Evolutionary conservation across 176 grass and related monocot genomes (phyloP), one percentile per base, ranked within the genome.

Genomic region (Aegilops umbellulata): DNA sequence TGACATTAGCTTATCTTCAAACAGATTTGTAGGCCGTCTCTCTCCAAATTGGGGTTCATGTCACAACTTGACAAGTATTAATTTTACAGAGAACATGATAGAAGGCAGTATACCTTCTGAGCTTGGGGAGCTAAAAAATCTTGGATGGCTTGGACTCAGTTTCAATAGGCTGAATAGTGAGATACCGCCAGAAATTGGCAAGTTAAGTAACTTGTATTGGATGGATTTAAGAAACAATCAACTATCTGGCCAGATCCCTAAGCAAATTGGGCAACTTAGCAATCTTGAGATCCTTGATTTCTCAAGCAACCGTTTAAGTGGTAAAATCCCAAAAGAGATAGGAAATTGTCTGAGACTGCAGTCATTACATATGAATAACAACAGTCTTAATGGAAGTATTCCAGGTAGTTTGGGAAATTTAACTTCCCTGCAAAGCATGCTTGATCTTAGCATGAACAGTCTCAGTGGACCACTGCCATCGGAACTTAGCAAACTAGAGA

Each of bases 361-460:
- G 3, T 60, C 66, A 10, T 20, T 71, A 4, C 10, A 60, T 25
- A 39, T 83, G 47, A 24, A 39, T 8, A 20, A 58, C 9, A 92
- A 92, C 10, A 62, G 17, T 0, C 58, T 89, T 4, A 76, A 2
- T n/a, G 90, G 87, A 74, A 89, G 31, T 10, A 35, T 92, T 69
- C 90, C 90, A 5, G 5, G 2, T 4, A 31, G 69, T 12, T 71
- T 92, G 4, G 72, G 79, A 6, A 66, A 84, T 47, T 32, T 92
- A 42, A 31, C 74, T 17, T 27, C 15, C 4, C 80, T 92, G 13
- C 29, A 86, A 16, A 19, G 44, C 1, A 62, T 39, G 6, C 47
- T 92, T 14, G 87, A 89, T 75, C 60, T 92, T 64, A 89, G 90
- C 46, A 17, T 81, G 5, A 92, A 92, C 6, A 47, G 23, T 35